phyloP scores from a whole-genome alignment of 1,139 yeast species.

The Lodderomyces pseudojiufengensis region DNA sequence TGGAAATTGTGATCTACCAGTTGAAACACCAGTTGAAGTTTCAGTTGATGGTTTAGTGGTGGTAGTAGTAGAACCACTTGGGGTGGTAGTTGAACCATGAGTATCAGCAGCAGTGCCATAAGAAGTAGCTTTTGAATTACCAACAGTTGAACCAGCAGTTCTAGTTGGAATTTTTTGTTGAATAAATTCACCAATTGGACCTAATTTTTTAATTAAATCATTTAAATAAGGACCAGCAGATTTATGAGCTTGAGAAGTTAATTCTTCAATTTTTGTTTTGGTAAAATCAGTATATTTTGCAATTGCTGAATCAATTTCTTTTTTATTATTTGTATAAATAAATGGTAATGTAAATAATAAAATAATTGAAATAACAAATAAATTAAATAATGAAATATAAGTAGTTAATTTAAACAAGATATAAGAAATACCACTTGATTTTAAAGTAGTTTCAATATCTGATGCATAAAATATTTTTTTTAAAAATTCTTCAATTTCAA shows the following conservation, averaged over 20 bases:
- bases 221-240: constrained; percentile 50
- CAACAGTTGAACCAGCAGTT: constrained; percentile 71
- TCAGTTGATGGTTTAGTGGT: constrained; percentile 8
- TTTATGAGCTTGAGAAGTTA: constrained; percentile 47
- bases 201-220: constrained; percentile 50
- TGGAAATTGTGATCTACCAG: constrained; percentile 47
- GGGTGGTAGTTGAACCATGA: constrained; percentile 19
- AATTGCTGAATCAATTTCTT: constrained; percentile 74
- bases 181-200: constrained; percentile 61
- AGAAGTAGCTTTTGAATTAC: constrained; percentile 36
- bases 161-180: constrained; percentile 61
- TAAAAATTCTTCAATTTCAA: constrained; percentile 43
- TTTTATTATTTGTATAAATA: constrained; percentile 69
- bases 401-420: constrained; percentile 71
- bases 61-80: constrained; percentile 17
- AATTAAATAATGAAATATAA: constrained; percentile 68
- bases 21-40: constrained; percentile 18
- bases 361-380: constrained; percentile 55
- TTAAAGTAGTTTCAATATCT: constrained; percentile 65
- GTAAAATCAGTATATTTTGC: constrained; percentile 54
- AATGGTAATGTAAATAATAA: constrained; percentile 74
- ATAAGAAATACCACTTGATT: constrained; percentile 65
- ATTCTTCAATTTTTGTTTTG: constrained; percentile 54
- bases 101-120: constrained; percentile 23
- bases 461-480: constrained; percentile 65